Base-by-base conservation (phyloP, 768 basidiomycete genomes). In the Mycena sanguinolenta region DNA sequence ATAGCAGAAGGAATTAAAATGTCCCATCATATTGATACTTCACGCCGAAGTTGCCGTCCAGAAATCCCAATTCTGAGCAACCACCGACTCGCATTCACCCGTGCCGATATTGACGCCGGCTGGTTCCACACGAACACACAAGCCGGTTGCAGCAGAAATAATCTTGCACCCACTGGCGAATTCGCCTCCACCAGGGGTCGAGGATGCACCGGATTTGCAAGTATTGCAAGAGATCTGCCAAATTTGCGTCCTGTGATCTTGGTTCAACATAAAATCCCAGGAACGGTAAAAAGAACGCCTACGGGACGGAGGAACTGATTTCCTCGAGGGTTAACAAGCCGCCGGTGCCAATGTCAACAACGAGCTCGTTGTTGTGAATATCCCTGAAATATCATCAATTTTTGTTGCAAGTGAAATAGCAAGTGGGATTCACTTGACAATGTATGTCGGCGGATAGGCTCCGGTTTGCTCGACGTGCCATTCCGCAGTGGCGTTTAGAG, bases 391-490 rank as follows among this genome's bases (percentile, higher is more conserved):
- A 62, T 16, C n/a, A 21, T 27, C 27, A 58, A 60, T 17, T 39
- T 30, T 42, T 30, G 58, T 25, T 32, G 17, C 14, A n/a, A 0
- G 39, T n/a, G n/a, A 38, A 23, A 21, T 21, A 4, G 34, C 4
- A 19, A 28, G 4, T 42, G 12, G 34, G 44, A 9, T 58, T 4
- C 21, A 70, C 69, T 65, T 70, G 39, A 65, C 30, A 16, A 64
- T 38, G n/a, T 70, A 70, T 12, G 63, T 49, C 2, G 68, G 8
- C 2, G 28, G 34, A 14, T 5, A 25, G 12, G 62, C 25, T 2
- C 63, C 63, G 13, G 55, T 70, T 28, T 70, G 69, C 39, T 65
- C 14, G 30, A 70, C 69, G 36, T 64, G 57, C 68, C 68, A 70
- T 25, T 65, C 50, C 8, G 63, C 63, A 3, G 69, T 60, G 17